phyloP scores from a whole-genome alignment of 768 basidiomycete genomes.

The Phaeotremella fagi region DNA sequence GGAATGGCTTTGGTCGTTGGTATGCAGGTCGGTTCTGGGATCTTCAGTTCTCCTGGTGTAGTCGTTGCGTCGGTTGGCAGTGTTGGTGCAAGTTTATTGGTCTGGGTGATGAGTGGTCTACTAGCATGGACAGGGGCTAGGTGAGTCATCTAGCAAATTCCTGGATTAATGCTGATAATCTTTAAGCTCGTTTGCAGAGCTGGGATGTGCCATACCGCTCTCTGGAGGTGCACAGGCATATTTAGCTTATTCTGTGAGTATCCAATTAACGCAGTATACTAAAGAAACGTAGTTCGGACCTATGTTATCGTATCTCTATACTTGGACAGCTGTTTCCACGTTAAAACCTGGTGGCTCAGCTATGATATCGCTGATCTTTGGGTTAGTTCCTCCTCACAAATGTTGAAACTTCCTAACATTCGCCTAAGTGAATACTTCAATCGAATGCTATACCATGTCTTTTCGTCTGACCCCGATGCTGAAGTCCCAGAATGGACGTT shows the following conservation, averaged over 20 bases:
- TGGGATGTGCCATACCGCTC: slow-evolving; percentile 81
- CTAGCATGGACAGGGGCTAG: slow-evolving; percentile 88
- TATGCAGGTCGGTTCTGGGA: slow-evolving; percentile 83
- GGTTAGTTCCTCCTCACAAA: slow-evolving; percentile 16
- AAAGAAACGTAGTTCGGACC: slow-evolving; percentile 40
- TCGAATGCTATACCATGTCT: slow-evolving; percentile 73
- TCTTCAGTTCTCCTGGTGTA: slow-evolving; percentile 91
- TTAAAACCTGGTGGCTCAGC: slow-evolving; percentile 61
- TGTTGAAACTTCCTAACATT: background rate
- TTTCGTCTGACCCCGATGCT: slow-evolving; percentile 65
- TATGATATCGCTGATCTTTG: slow-evolving; percentile 69
- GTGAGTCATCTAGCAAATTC: slow-evolving; percentile 15
- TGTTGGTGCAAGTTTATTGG: slow-evolving; percentile 78
- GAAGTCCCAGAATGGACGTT: slow-evolving; percentile 81
- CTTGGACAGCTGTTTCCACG: slow-evolving; percentile 89
- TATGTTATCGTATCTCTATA: slow-evolving; percentile 71
- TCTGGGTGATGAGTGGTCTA: slow-evolving; percentile 78
- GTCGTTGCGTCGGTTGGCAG: slow-evolving; percentile 82
- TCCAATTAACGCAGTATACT: background rate
- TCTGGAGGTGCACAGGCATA: slow-evolving; percentile 63
- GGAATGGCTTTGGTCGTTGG: slow-evolving; percentile 84
- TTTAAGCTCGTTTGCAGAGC: slow-evolving; percentile 77
- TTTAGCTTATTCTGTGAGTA: slow-evolving; percentile 74
- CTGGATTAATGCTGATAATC: background rate
- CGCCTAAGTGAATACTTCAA: slow-evolving; percentile 70